Evolutionary conservation across 371 early-diverging fungal species (phyloP).

Genomic region (Mycotypha africana): DNA sequence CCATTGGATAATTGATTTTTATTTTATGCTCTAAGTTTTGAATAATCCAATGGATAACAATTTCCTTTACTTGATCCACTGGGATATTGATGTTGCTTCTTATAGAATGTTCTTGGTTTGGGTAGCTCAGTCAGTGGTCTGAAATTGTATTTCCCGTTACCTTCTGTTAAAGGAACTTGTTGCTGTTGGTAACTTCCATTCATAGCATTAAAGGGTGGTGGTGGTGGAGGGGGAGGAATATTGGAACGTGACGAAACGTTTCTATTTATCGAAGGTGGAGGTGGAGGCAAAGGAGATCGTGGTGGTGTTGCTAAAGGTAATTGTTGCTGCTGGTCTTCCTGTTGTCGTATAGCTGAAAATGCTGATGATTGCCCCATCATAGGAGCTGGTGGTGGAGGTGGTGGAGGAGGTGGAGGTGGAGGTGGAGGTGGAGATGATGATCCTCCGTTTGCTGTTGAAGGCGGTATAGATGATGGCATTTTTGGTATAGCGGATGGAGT

Average conservation of each 20-base stretch:
- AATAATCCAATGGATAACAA: slow-evolving; percentile 28
- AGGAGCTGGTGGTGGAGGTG: slow-evolving; percentile 7
- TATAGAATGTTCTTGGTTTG: slow-evolving; percentile 17
- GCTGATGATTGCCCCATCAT: slow-evolving; percentile 1
- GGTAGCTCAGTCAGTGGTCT: slow-evolving; percentile 28
- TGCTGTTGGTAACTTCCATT: neutral
- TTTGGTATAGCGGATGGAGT: slow-evolving; percentile 1
- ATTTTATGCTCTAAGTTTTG: too few relatives aligned
- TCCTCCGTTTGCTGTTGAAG: slow-evolving; percentile 33
- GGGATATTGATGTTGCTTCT: slow-evolving; percentile 24
- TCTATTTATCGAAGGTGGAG: slow-evolving; percentile 12
- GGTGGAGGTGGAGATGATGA: slow-evolving; percentile 27
- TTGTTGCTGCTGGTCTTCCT: neutral
- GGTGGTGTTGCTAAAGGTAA: slow-evolving; percentile 4
- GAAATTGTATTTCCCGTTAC: slow-evolving; percentile 30
- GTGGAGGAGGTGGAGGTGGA: slow-evolving; percentile 11
- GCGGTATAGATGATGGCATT: slow-evolving; percentile 15
- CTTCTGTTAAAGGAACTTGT: slow-evolving; percentile 24
- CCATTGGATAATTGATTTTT: too few relatives aligned
- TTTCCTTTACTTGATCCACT: slow-evolving; percentile 35
- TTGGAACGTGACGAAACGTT: neutral
- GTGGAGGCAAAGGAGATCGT: slow-evolving; percentile 10
- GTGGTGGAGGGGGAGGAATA: slow-evolving; percentile 3
- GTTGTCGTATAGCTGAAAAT: slow-evolving; percentile 1
- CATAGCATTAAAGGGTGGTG: too few relatives aligned